Evolutionary conservation across 1,284 basidiomycete genomes (phyloP).

Genomic region (Tremellales sp.): DNA sequence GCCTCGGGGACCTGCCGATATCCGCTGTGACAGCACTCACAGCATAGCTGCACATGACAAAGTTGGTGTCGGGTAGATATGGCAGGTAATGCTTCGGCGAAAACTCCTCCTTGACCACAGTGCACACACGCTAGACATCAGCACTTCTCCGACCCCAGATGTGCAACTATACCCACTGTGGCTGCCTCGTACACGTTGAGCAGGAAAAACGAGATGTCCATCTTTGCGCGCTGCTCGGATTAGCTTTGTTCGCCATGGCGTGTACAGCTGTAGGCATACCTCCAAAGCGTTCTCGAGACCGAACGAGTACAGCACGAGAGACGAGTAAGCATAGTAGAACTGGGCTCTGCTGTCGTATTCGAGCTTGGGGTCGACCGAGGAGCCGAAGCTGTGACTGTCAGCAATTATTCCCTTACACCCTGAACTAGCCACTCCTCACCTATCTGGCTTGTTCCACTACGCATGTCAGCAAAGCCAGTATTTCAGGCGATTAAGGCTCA

Average conservation of each 20-base stretch:
- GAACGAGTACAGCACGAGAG: slow-evolving; percentile 87
- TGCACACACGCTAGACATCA: slow-evolving; percentile 27
- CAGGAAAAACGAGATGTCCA: slow-evolving; percentile 79
- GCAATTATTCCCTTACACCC: no score
- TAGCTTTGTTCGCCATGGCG: neutral
- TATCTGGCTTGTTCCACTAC: slow-evolving; percentile 25
- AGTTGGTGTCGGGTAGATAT: slow-evolving; percentile 86
- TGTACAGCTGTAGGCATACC: slow-evolving; percentile 45
- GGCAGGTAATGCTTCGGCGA: slow-evolving; percentile 70
- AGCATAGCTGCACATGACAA: slow-evolving; percentile 79
- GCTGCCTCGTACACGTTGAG: slow-evolving; percentile 74
- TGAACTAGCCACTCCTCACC: slow-evolving; percentile 5
- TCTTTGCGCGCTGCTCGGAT: slow-evolving; percentile 30
- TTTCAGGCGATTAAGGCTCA: slow-evolving; percentile 1
- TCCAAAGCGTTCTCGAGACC: slow-evolving; percentile 91
- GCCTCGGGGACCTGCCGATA: neutral
- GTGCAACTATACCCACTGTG: slow-evolving; percentile 17
- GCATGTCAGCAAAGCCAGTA: neutral
- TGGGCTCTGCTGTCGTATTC: slow-evolving; percentile 49
- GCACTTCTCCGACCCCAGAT: neutral
- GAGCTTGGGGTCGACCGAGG: slow-evolving; percentile 3
- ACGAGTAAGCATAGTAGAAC: slow-evolving; percentile 80
- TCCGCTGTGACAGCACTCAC: slow-evolving; percentile 16
- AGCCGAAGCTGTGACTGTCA: neutral
- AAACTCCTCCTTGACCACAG: slow-evolving; percentile 58